Evolutionary conservation across 2,329 filamentous ascomycete species (phyloP).

Genomic region (Ascochyta fabae): DNA sequence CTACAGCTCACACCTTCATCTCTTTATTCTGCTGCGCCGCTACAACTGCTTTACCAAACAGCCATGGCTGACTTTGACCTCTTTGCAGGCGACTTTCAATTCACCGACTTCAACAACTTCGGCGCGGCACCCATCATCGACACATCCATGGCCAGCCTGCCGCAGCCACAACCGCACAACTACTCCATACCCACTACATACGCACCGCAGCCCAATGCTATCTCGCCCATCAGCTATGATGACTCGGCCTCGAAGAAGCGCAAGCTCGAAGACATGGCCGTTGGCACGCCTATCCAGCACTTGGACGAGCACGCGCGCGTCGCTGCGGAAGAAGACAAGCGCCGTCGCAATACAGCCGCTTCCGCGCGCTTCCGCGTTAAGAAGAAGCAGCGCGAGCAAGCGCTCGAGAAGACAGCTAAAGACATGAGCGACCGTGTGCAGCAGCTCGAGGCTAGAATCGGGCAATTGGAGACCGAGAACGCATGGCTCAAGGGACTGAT

Average conservation of each 20-base stretch:
- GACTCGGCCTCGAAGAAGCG: conserved; percentile 52
- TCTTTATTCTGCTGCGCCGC: conserved; percentile 8
- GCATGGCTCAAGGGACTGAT: conserved; percentile 60
- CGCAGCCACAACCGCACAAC: conserved; percentile 33
- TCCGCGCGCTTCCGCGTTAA: conserved; percentile 61
- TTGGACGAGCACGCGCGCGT: conserved; percentile 56
- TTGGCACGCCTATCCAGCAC: conserved; percentile 38
- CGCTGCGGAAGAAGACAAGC: conserved; percentile 61
- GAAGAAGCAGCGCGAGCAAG: conserved; percentile 63
- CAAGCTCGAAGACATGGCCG: conserved; percentile 50
- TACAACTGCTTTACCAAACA: conserved; percentile 1
- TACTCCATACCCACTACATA: conserved; percentile 38
- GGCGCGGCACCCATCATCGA: conserved; percentile 39
- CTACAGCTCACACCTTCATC: conserved; percentile 1
- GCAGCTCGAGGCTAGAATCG: conserved; percentile 60
- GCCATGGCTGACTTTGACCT: conserved; percentile 47
- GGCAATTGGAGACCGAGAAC: conserved; percentile 61
- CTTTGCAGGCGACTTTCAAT: conserved; percentile 53
- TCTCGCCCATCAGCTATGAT: conserved; percentile 42
- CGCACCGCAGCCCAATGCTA: conserved; percentile 34
- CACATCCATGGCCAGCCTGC: conserved; percentile 37
- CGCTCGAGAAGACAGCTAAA: conserved; percentile 58
- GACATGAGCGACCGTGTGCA: conserved; percentile 59
- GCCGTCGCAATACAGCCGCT: conserved; percentile 61
- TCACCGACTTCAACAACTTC: conserved; percentile 55